Evolutionary conservation across 164 flowering plant species (phyloP), one percentile per base, ranked within the genome.

Genomic region (Dillenia turbinata): DNA sequence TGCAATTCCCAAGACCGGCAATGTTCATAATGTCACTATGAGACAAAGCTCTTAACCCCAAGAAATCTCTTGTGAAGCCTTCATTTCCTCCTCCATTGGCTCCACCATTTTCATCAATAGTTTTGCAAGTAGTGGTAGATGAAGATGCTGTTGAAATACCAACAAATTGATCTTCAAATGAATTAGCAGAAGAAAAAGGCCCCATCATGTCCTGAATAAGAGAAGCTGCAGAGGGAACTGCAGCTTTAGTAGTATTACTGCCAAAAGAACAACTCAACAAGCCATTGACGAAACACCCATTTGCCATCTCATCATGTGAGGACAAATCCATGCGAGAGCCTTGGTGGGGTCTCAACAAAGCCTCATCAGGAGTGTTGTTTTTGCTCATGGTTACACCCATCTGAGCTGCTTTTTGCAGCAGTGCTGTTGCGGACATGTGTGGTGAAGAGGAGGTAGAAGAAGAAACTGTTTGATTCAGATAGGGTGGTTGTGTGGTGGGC

Each of bases 351-450:
- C 77, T 64, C 9, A 72, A 53, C 72, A 71, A 22, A 33, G 49
- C 72, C 57, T 46, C 66, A 49, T 12, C 75, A 62, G 43, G 77
- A 56, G 40, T 57, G 56, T 10, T 63, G 56, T 46, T 22, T 53
- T 67, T 67, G 76, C 83, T 82, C 78, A 83, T 74, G 16, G 85
- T 79, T 60, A 92, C 80, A 63, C 97, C 97, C 90, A 92, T 89
- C 65, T 86, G 92, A 26, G 98, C 89, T 71, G 98, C 98, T 61
- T 89, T 89, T 59, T 92, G 98, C 60, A 92, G 87, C 76, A 92
- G 75, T 57, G 96, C 98, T 47, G 98, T 92, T 4, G 98, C 98
- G n/a, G 98, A 89, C 85, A 86, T 89, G 73, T 87, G 85, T 9
- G 94, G 79, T 9, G 83, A 74, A 9, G 72, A 11, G 10, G 74